Base-by-base conservation (phyloP, 2,329 filamentous ascomycete genomes). In the Monosporascus sp. region DNA sequence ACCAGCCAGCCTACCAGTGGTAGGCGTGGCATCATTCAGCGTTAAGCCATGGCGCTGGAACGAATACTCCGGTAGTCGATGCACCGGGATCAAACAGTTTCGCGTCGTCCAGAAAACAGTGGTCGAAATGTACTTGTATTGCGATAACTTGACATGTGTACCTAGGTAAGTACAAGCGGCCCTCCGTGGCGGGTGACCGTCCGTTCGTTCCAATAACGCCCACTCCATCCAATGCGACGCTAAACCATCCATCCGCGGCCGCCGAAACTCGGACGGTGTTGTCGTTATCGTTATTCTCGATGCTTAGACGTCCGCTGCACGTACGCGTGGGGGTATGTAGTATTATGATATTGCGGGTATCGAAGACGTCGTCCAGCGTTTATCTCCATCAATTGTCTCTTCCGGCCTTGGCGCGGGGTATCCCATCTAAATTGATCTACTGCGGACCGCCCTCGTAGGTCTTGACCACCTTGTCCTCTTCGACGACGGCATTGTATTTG, bases 391-490 rank as follows among this genome's bases (percentile, higher is more conserved):
- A 8, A n/a, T 41, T 17, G 11, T 35, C 9, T 14, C 31, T 35
- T 35, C 11, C 4, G 1, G 31, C 31, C 11, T 5, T 35, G 31
- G 31, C 31, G 31, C 31, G 31, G 31, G 31, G 9, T 11, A 41
- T 28, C 40, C 48, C 40, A 22, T 51, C 28, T 38, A 22, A 11
- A 28, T 45, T 38, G 40, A 24, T 37, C 37, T 37, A 48, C 55
- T 48, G 63, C 61, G 44, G 59, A 65, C 58, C 63, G 60, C 50
- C 45, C 45, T 46, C 41, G 58, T 58, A 56, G 53, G 76, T 75
- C 14, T 81, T 76, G 49, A 94, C 80, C 26, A 86, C 72, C 65
- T 87, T 76, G 65, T 96, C 91, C 64, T 92, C 85, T 71, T 96
- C 91, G 58, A 97, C 83, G 31, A 78, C 69, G 1, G 85, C 83